Evolutionary conservation across 495 filamentous ascomycete genomes (phyloP).

Genomic region (Daldinia bambusicola): DNA sequence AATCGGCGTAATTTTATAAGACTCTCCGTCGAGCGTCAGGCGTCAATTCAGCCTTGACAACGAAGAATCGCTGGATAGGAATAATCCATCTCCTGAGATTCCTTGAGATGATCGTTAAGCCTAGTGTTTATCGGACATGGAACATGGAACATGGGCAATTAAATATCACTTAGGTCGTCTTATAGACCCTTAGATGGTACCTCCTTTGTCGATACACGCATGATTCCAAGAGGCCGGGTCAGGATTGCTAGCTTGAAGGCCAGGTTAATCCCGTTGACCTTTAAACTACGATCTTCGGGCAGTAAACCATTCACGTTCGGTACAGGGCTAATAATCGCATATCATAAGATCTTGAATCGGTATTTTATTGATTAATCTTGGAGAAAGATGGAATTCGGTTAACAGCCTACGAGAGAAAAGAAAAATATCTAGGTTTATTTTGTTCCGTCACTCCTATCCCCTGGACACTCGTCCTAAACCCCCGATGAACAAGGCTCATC

Average conservation of each 20-base stretch:
- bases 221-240: constrained; percentile 36
- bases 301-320: constrained; percentile 21
- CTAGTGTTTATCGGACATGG: constrained; percentile 1
- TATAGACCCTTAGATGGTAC: constrained; percentile 8
- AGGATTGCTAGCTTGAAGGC: constrained; percentile 25
- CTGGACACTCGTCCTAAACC: constrained; percentile 17
- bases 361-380: constrained; percentile 7
- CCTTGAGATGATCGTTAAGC: constrained; percentile 13
- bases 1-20: constrained; percentile 40
- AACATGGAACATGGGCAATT: neutral
- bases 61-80: constrained; percentile 31
- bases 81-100: constrained; percentile 1
- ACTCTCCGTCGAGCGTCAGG: constrained; percentile 28
- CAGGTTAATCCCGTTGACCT: constrained; percentile 25
- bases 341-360: neutral
- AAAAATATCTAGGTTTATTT: neutral
- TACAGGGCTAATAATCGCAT: neutral
- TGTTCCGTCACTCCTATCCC: constrained; percentile 18
- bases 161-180: constrained; percentile 12
- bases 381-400: constrained; percentile 13
- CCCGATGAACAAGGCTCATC: constrained; percentile 17
- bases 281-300: constrained; percentile 9
- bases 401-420: constrained; percentile 10
- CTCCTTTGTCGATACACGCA: constrained; percentile 19
- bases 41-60: constrained; percentile 10